Evolutionary conservation across 345 rosid species (phyloP).

Genomic region (Erysimum cheiranthoides): DNA sequence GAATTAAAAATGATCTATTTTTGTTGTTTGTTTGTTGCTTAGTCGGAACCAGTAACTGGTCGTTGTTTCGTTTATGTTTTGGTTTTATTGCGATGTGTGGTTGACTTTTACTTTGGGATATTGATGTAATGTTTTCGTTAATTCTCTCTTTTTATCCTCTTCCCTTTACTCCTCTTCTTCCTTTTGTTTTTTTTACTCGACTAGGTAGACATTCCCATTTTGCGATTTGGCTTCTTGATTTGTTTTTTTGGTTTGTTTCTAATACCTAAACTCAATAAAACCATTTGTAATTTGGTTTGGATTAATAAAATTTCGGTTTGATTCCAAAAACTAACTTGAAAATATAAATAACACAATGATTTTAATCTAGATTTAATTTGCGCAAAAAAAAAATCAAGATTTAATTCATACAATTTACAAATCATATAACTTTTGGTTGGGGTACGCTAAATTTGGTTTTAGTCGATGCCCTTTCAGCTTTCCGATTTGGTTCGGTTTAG

Average conservation of each 20-base stretch:
- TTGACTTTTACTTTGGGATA: conserved; percentile 8
- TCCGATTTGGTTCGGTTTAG: neutral
- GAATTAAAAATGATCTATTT: conserved; percentile 35
- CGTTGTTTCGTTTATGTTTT: conserved; percentile 23
- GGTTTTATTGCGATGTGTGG: conserved; percentile 24
- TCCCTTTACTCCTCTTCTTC: neutral
- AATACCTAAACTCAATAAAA: neutral
- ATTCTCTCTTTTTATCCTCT: neutral
- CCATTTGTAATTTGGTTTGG: neutral
- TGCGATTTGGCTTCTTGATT: neutral
- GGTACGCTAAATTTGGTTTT: too few species aligned
- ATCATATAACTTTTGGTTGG: too few species aligned
- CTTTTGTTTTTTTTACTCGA: neutral
- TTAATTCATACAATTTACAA: too few species aligned
- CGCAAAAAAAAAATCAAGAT: too few species aligned
- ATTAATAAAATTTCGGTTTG: neutral
- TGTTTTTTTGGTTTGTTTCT: neutral
- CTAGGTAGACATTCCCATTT: neutral
- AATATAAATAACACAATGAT: too few species aligned
- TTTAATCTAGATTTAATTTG: too few species aligned
- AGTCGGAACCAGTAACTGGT: conserved; percentile 39
- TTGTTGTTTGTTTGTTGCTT: conserved; percentile 24
- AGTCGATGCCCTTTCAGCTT: neutral
- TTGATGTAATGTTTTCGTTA: conserved; percentile 24
- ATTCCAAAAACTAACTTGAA: neutral